Evolutionary conservation across 139 green algal genomes (phyloP).

Genomic region (Nannochloris sp.): DNA sequence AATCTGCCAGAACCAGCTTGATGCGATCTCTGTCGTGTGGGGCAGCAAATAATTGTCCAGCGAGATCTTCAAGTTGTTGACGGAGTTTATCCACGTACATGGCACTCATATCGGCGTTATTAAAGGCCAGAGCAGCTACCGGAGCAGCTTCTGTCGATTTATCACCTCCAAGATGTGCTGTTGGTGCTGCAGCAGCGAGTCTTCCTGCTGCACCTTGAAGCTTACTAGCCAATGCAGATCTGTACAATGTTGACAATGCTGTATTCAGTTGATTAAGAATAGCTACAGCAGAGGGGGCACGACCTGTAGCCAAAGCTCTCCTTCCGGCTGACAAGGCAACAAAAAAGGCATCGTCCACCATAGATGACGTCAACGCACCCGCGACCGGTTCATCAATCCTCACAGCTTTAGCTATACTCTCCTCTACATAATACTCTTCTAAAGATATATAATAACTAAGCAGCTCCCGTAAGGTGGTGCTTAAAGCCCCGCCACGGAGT

Average conservation of each 20-base stretch:
- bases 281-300: constrained; percentile 41
- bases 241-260: constrained; percentile 24
- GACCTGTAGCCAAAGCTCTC: constrained; percentile 59
- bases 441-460: constrained; percentile 77
- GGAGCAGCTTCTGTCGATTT: constrained; percentile 3
- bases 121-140: constrained; percentile 42
- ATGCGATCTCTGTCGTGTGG: constrained; percentile 60
- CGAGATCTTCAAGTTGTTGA: constrained; percentile 65
- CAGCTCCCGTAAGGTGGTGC: constrained; percentile 66
- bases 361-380: constrained; percentile 59
- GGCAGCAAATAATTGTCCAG: constrained; percentile 39
- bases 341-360: constrained; percentile 96
- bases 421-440: constrained; percentile 90
- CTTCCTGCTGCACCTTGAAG: constrained; percentile 21
- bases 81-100: constrained; percentile 77
- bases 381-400: constrained; percentile 70
- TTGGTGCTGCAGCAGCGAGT: constrained; percentile 3
- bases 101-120: constrained; percentile 72
- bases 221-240: constrained; percentile 30
- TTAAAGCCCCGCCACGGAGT: constrained; percentile 44
- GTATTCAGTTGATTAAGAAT: constrained; percentile 39
- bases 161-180: not conserved
- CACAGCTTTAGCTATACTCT: constrained; percentile 82
- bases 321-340: constrained; percentile 76
- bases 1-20: constrained; percentile 60